phyloP scores from a whole-genome alignment of 2,329 filamentous ascomycete species.

The Proliferodiscus dingleyae region DNA sequence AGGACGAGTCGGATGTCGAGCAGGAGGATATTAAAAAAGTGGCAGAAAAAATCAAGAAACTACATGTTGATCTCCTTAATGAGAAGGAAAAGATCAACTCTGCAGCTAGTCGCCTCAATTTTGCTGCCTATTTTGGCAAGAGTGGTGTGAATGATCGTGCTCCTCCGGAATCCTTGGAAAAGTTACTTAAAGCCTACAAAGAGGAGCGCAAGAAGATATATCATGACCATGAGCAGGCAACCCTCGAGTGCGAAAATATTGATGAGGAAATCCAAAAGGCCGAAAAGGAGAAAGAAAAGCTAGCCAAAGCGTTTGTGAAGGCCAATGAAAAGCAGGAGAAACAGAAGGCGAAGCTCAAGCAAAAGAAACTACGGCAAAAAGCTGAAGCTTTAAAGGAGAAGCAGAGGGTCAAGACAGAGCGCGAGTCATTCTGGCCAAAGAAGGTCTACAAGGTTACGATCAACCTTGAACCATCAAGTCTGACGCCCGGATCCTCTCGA shows the following conservation, averaged over 20 bases:
- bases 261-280: conserved; percentile 31
- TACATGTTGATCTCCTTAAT: conserved; percentile 16
- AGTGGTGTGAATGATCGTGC: conserved; percentile 18
- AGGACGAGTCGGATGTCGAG: conserved; percentile 28
- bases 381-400: conserved; percentile 40
- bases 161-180: conserved; percentile 20
- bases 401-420: conserved; percentile 39
- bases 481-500: conserved; percentile 43
- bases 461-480: conserved; percentile 42
- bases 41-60: conserved; percentile 20
- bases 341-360: conserved; percentile 33
- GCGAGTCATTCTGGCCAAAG: conserved; percentile 46
- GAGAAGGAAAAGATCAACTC: conserved; percentile 32
- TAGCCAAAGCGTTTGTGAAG: conserved; percentile 23
- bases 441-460: conserved; percentile 46
- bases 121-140: conserved; percentile 26
- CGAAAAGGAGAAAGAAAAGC: conserved; percentile 31
- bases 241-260: conserved; percentile 32
- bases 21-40: conserved; percentile 23
- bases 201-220: conserved; percentile 33
- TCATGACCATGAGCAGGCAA: conserved; percentile 36
- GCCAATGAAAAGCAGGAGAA: conserved; percentile 34
- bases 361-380: conserved; percentile 34
- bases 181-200: conserved; percentile 22
- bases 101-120: conserved; percentile 20